Base-by-base conservation (phyloP, 2,329 filamentous ascomycete species). In the Colletotrichum kahawae region DNA sequence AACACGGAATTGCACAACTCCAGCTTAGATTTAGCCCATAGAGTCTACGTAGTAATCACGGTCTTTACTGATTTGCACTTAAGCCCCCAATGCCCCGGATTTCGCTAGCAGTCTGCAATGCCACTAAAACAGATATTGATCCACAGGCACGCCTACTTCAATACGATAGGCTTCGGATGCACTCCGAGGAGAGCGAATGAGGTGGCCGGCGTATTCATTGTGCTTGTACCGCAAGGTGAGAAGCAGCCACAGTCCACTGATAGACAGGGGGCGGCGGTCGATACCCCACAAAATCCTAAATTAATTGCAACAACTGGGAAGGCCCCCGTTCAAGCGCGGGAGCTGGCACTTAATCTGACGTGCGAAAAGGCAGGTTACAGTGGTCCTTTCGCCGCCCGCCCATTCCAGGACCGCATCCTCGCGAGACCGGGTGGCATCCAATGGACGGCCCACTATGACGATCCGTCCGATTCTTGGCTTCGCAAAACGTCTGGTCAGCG, bases 31-130 rank as follows among this genome's bases (percentile, higher is more conserved):
- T 59, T 63, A 67, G 68, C 54, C 38, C 60, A 60, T 71, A 65
- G 54, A 31, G 31, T 62, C 57, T 36, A 62, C n/a, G n/a, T 71
- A 24, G 43, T 9, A 74, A 71, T 67, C 62, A 74, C 68, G 33
- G 60, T 74, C 71, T 62, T 74, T 71, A 63, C 54, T 71, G 71
- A 56, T 62, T 70, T 74, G 66, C 67, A 70, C 33, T 24, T 10
- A 13, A 51, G 31, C 54, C 27, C n/a, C 3, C 29, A 18, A 16
- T 59, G 59, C 64, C 29, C 54, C 38, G 13, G n/a, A 16, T 43
- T 62, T 16, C 33, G 62, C 63, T 31, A 14, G 14, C 31, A 51
- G 6, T 51, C 36, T 36, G n/a, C 57, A 24, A 14, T n/a, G 10
- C 16, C n/a, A 33, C 29, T 62, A 62, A 34, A 34, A 21, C 12